phyloP scores from a whole-genome alignment of 169 alveolate genomes.

The Plasmodium falciparum region DNA sequence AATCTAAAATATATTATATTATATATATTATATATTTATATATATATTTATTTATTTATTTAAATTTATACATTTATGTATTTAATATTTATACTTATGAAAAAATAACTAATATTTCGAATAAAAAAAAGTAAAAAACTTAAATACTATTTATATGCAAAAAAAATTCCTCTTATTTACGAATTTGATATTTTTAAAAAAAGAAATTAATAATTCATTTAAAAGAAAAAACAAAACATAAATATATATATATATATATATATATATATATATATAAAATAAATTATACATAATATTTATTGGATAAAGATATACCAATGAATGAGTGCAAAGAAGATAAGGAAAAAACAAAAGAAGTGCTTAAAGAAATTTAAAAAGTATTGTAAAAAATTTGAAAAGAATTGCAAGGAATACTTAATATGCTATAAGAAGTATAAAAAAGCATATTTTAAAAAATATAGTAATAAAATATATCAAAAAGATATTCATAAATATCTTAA shows the following conservation, averaged over 20 bases:
- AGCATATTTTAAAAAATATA: neutral
- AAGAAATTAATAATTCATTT: too few species aligned
- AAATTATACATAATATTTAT: neutral
- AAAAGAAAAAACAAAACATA: too few species aligned
- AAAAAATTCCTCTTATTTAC: too few species aligned
- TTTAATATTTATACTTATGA: too few species aligned
- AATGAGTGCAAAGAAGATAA: constrained; percentile 12
- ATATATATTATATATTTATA: too few species aligned
- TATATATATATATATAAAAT: neutral
- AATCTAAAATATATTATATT: neutral
- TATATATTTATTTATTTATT: too few species aligned
- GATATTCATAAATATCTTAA: neutral
- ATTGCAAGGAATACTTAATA: neutral
- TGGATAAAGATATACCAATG: neutral
- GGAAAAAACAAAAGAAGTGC: neutral
- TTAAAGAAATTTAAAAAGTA: neutral
- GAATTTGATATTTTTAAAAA: too few species aligned
- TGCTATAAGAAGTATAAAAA: neutral
- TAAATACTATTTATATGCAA: too few species aligned
- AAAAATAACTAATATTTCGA: too few species aligned
- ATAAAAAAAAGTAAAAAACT: too few species aligned
- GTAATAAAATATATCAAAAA: neutral
- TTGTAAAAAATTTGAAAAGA: neutral
- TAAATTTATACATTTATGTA: too few species aligned
- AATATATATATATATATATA: too few species aligned